Conservation (phyloP, 2,329 filamentous ascomycete species). For the Neoscytalidium dimidiatum region DNA sequence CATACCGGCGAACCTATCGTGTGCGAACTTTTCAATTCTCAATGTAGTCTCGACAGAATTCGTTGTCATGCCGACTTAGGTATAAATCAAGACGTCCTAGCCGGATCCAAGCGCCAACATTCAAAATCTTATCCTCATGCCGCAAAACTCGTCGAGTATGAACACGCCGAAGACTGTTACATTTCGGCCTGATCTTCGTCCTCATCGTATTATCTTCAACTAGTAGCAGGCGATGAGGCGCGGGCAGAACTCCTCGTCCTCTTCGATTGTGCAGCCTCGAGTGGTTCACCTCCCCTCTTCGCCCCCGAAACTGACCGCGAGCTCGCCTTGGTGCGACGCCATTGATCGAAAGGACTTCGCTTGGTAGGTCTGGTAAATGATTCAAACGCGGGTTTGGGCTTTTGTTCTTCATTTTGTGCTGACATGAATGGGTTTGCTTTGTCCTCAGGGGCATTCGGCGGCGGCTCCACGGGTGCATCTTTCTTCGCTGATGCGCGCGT, state of each 20-base stretch:
- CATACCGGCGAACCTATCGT: not conserved
- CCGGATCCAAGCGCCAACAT: too few species aligned
- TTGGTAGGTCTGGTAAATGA: constrained; percentile 25
- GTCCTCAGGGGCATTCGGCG: not conserved
- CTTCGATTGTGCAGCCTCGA: constrained; percentile 34
- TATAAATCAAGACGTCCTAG: not conserved
- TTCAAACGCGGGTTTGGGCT: constrained; percentile 17
- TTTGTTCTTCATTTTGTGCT: not conserved
- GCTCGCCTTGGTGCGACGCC: constrained; percentile 63
- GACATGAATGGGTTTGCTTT: constrained; percentile 24
- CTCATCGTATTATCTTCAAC: not conserved
- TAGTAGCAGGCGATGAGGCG: constrained; percentile 26
- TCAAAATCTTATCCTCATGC: not conserved
- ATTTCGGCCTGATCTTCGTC: too few species aligned
- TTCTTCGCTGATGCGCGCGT: constrained; percentile 60
- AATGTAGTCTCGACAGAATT: not conserved
- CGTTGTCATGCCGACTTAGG: not conserved
- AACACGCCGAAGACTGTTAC: too few species aligned
- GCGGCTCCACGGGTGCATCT: constrained; percentile 32
- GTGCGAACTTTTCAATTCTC: not conserved
- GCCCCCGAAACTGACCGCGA: not conserved
- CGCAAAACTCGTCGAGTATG: not conserved
- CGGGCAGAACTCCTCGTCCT: constrained; percentile 34
- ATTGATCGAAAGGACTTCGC: constrained; percentile 66
- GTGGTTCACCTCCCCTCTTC: constrained; percentile 36